phyloP scores from a whole-genome alignment of 257 asterid species.

The Solanum pennellii region DNA sequence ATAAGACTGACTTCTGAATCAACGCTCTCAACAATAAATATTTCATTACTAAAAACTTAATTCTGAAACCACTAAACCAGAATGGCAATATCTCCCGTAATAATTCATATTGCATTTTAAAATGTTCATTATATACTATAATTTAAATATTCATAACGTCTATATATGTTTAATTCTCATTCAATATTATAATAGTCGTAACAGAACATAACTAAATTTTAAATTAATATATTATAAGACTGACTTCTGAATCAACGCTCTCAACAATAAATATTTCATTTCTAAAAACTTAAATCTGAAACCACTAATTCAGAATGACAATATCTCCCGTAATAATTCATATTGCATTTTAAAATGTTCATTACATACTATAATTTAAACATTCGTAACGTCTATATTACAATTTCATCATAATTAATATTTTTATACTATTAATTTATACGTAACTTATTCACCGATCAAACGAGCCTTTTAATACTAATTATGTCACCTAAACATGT shows the following conservation, averaged over 20 bases:
- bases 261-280: not conserved
- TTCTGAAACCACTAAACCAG: fast-evolving
- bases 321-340: not conserved
- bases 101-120: no score
- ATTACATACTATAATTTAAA: no score
- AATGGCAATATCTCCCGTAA: fast-evolving
- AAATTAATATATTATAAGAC: not conserved
- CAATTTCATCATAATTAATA: not conserved
- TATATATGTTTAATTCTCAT: not conserved
- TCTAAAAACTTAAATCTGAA: not conserved
- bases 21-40: not conserved
- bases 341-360: no score
- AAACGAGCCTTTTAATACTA: not conserved
- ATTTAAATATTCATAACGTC: not conserved
- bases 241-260: not conserved
- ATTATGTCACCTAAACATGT: not conserved
- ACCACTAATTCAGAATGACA: fast-evolving
- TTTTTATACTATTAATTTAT: not conserved
- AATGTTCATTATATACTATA: no score
- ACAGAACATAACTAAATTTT: fast-evolving
- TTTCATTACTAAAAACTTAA: no score
- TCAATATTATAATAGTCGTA: fast-evolving
- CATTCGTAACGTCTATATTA: no score
- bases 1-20: fast-evolving
- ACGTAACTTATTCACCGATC: not conserved